Evolutionary conservation across 768 basidiomycete species (phyloP).

Genomic region (Sarcomyxa edulis): DNA sequence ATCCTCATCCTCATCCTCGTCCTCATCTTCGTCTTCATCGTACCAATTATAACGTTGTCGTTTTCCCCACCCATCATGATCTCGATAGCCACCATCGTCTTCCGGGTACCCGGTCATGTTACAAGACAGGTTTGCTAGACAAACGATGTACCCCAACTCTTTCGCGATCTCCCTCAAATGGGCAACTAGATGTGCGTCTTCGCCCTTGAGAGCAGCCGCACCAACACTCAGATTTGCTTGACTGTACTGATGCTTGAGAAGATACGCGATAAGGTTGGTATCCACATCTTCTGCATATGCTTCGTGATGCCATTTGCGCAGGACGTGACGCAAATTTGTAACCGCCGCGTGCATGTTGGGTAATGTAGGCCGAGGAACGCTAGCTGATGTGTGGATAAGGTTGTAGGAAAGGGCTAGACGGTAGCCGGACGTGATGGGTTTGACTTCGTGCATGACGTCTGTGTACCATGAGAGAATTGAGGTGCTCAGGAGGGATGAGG

Average conservation of each 20-base stretch:
- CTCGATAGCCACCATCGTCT: slow-evolving; percentile 14
- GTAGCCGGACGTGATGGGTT: slow-evolving; percentile 42
- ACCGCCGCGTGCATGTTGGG: slow-evolving; percentile 18
- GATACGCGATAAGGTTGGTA: slow-evolving; percentile 20
- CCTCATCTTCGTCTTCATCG: slow-evolving; percentile 11
- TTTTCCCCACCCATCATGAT: neutral
- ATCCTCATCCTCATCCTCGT: slow-evolving; percentile 13
- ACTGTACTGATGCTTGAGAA: slow-evolving; percentile 29
- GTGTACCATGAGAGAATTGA: slow-evolving; percentile 47
- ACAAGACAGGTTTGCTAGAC: slow-evolving; percentile 29
- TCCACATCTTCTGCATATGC: slow-evolving; percentile 15
- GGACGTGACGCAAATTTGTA: slow-evolving; percentile 20
- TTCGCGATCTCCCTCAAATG: slow-evolving; percentile 25
- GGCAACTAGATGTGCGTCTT: slow-evolving; percentile 15
- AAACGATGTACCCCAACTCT: slow-evolving; percentile 27
- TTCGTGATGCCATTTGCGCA: slow-evolving; percentile 30
- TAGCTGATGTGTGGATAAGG: slow-evolving; percentile 35
- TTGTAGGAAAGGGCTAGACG: slow-evolving; percentile 48
- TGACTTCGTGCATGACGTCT: slow-evolving; percentile 46
- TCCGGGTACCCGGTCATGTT: slow-evolving; percentile 16
- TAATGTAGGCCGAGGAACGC: slow-evolving; percentile 20
- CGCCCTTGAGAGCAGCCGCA: slow-evolving; percentile 11
- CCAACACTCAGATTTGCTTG: slow-evolving; percentile 17
- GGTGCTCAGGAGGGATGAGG: slow-evolving; percentile 24
- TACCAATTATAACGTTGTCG: slow-evolving; percentile 11